Conservation (phyloP, 2,329 filamentous ascomycete species). For the Tolypocladium pustulatum region DNA sequence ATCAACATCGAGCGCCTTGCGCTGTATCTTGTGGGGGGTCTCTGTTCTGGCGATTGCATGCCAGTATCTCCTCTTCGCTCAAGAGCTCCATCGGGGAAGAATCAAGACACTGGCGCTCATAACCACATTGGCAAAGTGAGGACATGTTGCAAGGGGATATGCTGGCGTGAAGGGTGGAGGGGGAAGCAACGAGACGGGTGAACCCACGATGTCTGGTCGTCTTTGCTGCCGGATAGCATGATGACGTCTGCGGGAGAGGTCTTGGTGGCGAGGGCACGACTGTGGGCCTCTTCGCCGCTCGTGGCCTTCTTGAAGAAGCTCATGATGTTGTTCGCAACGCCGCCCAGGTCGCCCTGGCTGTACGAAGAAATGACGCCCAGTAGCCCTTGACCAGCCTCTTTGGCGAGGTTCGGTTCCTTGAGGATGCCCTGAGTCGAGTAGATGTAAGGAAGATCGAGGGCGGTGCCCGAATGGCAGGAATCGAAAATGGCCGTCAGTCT, state of each 20-base stretch:
- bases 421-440: constrained; percentile 60
- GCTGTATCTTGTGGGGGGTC: background rate
- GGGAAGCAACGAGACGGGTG: constrained; percentile 14
- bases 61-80: background rate
- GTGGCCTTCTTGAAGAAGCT: constrained; percentile 85
- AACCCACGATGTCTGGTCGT: constrained; percentile 83
- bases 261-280: constrained; percentile 76
- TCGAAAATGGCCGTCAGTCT: constrained; percentile 53
- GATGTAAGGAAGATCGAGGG: constrained; percentile 56
- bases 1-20: background rate
- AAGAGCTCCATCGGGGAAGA: background rate
- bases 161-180: background rate
- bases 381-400: constrained; percentile 55
- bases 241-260: constrained; percentile 91
- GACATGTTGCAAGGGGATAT: background rate
- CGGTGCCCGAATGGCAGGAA: constrained; percentile 58
- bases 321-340: constrained; percentile 71
- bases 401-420: constrained; percentile 58
- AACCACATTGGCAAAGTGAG: background rate
- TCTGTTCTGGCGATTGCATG: background rate
- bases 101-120: background rate
- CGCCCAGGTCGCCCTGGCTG: constrained; percentile 63
- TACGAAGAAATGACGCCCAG: constrained; percentile 50
- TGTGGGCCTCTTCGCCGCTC: constrained; percentile 68
- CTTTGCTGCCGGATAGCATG: constrained; percentile 97